Percentiles rank a stretch among this genome's conserved stretches.
These are phyloP conservation scores for Plantago lanceolata DNA, from an alignment of 305 asterid species.

Conservation along the genomic window DNA sequence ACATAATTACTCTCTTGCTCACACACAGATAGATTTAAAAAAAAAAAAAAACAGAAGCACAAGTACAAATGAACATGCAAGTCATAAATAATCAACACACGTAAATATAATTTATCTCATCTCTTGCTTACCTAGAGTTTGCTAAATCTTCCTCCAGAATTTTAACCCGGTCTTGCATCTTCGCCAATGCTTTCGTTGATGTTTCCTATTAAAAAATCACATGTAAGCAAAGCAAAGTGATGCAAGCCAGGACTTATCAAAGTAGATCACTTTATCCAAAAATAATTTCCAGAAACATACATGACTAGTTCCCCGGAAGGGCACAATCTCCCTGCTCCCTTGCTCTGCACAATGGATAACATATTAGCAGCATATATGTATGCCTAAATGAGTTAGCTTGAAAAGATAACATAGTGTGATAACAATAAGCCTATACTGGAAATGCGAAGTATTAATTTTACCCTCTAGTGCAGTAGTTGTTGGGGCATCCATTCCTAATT, in stretches of 20 bases:
- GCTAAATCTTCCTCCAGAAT: conserved; percentile 66
- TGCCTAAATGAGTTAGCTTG: not conserved
- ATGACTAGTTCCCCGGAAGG: conserved; percentile 39
- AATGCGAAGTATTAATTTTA: not conserved
- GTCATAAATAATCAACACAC: too few relatives aligned
- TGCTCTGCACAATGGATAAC: conserved; percentile 40
- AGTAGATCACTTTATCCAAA: conserved; percentile 7
- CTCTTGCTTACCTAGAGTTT: conserved; percentile 62
- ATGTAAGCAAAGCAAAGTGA: conserved; percentile 6
- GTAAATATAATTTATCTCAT: too few relatives aligned
- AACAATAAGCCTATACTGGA: not conserved
- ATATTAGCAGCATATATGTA: not conserved
- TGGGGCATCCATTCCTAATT: too few relatives aligned
- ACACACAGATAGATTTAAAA: not conserved
- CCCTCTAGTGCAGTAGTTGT: not conserved
- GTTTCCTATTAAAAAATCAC: conserved; percentile 38
- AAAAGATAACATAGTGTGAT: not conserved
- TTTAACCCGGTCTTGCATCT: conserved; percentile 56
- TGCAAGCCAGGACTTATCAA: conserved; percentile 8
- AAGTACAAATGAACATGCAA: too few relatives aligned
- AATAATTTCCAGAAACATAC: conserved; percentile 36
- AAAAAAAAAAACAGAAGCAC: not conserved
- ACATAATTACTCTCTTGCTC: conserved; percentile 5
- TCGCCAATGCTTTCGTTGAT: conserved; percentile 37
- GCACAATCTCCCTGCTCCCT: conserved; percentile 43